Evolutionary conservation across 73 alveolate species (phyloP), one percentile per base, ranked within the genome.

Genomic region (Uronychia binucleata): DNA sequence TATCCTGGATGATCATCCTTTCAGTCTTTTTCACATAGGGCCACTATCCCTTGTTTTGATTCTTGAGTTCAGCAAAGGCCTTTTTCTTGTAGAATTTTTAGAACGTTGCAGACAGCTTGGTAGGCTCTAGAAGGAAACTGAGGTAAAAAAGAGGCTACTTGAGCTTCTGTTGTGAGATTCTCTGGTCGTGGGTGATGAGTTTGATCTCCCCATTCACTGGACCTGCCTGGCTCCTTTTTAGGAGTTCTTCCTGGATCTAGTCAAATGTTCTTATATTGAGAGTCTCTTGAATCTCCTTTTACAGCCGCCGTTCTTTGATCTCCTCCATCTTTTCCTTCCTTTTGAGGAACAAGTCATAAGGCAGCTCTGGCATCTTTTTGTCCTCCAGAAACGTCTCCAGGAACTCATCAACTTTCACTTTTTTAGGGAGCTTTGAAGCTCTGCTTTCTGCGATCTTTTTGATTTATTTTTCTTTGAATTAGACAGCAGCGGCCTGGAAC

Each of bases 21-120:
- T 78, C 84, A 25, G 84, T 78, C 31, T 30, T 35, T 31, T 26
- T 78, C 26, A 30, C 33, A 29, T 31, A 78, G 0, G 84, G 84
- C 84, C 84, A 78, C n/a, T 5, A 11, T 46, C 67, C 67, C 19
- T 46, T 46, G 67, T 5, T 11, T n/a, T n/a, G n/a, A 46, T 19
- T 5, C 67, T 46, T 46, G 19, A 19, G n/a, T 11, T 46, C 67
- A 46, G 67, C 5, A 46, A 46, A 46, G 5, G 67, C 67, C 19
- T 46, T 46, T 46, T 46, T 46, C 5, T 5, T 46, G 67, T 46
- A 46, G 19, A 46, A 46, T 11, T 46, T n/a, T n/a, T n/a, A n/a
- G n/a, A n/a, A n/a, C n/a, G n/a, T n/a, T n/a, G n/a, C n/a, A n/a
- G n/a, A n/a, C n/a, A n/a, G n/a, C n/a, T n/a, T n/a, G n/a, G n/a